Evolutionary conservation across 495 filamentous ascomycete genomes (phyloP).

Genomic region (Cercophora newfieldiana): DNA sequence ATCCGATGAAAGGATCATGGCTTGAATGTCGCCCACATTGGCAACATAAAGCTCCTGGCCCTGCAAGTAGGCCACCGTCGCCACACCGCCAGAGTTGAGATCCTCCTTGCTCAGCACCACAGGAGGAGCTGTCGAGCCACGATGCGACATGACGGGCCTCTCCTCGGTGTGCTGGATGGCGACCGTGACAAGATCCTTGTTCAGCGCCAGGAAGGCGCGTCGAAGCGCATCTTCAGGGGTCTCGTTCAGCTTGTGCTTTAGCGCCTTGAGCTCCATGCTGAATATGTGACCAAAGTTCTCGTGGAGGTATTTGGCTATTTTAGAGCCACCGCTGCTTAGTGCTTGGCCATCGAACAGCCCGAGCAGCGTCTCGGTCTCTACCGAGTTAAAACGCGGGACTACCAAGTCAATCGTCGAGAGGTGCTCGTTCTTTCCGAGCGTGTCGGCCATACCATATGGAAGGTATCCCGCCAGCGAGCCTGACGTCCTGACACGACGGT

Average conservation of each 20-base stretch:
- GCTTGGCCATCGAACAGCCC: constrained; percentile 95
- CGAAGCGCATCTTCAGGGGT: constrained; percentile 80
- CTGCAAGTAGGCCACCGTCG: constrained; percentile 86
- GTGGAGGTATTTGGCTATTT: constrained; percentile 93
- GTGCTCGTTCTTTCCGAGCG: constrained; percentile 89
- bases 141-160: constrained; percentile 60
- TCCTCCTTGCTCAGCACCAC: constrained; percentile 81
- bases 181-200: constrained; percentile 88
- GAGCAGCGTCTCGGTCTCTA: constrained; percentile 83
- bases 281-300: constrained; percentile 90
- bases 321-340: constrained; percentile 81
- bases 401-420: constrained; percentile 97
- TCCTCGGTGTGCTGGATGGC: constrained; percentile 82
- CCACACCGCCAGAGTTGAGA: constrained; percentile 83
- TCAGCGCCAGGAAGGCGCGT: constrained; percentile 82
- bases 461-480: constrained; percentile 83
- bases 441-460: constrained; percentile 97
- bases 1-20: constrained; percentile 87
- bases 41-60: constrained; percentile 89
- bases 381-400: constrained; percentile 87
- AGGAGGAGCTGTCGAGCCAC: constrained; percentile 67
- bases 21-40: constrained; percentile 93
- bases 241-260: constrained; percentile 59
- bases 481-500: constrained; percentile 93
- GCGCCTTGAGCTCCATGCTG: constrained; percentile 72